Evolutionary conservation across 2,329 filamentous ascomycete genomes (phyloP).

Genomic region (Fusarium euwallaceae): DNA sequence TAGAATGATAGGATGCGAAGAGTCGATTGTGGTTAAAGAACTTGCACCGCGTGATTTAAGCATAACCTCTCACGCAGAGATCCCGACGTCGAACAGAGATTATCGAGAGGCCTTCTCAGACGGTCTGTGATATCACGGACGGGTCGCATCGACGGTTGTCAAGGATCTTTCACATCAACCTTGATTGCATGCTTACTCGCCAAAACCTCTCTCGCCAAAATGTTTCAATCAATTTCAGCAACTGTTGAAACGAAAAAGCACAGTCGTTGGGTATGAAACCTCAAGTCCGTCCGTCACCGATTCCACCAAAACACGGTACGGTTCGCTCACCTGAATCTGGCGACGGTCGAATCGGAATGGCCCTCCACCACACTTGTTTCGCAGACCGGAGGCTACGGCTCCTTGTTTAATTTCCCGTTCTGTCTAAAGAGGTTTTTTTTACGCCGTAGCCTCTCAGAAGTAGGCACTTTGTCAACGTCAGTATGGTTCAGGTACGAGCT

Average conservation of each 20-base stretch:
- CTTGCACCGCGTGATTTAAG: background rate
- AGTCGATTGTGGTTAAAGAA: background rate
- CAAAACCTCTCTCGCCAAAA: background rate
- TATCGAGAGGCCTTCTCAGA: background rate
- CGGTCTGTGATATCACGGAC: background rate
- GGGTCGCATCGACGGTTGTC: background rate
- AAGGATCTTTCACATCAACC: conserved; percentile 15
- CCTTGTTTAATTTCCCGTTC: conserved; percentile 30
- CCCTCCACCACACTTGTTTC: background rate
- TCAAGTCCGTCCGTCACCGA: conserved; percentile 2
- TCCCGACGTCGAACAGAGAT: background rate
- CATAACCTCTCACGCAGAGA: background rate
- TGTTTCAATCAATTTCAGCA: background rate
- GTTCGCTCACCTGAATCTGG: conserved; percentile 42
- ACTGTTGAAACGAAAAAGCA: conserved; percentile 15
- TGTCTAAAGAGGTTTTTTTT: background rate
- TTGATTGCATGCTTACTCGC: conserved; percentile 36
- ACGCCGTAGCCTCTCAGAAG: background rate
- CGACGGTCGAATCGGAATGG: background rate
- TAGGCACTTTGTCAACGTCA: background rate
- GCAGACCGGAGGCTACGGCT: background rate
- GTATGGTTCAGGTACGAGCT: background rate
- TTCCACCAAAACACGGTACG: conserved; percentile 20
- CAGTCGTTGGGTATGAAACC: background rate
- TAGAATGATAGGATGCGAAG: background rate